Evolutionary conservation across 179 eudicot species (phyloP), one percentile per base, ranked within the genome.

Genomic region (Actinidia arguta): DNA sequence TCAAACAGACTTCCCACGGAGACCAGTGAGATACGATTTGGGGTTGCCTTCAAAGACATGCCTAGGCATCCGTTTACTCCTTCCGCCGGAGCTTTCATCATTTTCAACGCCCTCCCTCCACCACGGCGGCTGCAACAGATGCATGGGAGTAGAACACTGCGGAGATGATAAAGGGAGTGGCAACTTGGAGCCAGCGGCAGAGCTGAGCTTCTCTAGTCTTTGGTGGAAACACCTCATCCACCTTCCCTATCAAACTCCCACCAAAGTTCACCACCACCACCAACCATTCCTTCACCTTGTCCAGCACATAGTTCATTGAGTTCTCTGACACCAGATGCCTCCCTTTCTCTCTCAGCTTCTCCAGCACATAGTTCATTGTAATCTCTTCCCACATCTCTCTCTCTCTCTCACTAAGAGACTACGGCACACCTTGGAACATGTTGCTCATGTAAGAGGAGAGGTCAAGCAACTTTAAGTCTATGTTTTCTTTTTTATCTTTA

Each of bases 21-120:
- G 80, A 74, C n/a, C 7, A 36, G 47, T 73, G 48, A 87, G 82
- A n/a, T 87, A 85, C 0, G 73, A 27, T 80, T 51, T 56, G 42
- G 89, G 89, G 18, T 85, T 80, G 14, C 51, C 64, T 59, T 82
- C 85, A 67, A 85, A 87, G 13, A 4, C 42, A 20, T 1, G 1
- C 59, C 87, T 82, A 6, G 74, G 83, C 22, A 85, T 87, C 18
- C 0, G 4, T 16, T 6, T 8, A 54, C 66, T 39, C 51, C 82
- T 84, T 3, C 89, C 89, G 12, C n/a, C n/a, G 89, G 89, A 71
- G 89, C 87, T 78, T 76, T 87, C 90, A 85, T 85, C 84, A 54
- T 85, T 88, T 39, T 82, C 31, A 48, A 54, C 3, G 24, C 4
- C n/a, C 69, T 51, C 12, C 86, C 54, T 17, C 85, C 25, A 8